These are phyloP conservation scores for Yamadazyma pseudoaaseri DNA, from an alignment of 1,139 yeast genomes.

Conservation along the genomic window DNA sequence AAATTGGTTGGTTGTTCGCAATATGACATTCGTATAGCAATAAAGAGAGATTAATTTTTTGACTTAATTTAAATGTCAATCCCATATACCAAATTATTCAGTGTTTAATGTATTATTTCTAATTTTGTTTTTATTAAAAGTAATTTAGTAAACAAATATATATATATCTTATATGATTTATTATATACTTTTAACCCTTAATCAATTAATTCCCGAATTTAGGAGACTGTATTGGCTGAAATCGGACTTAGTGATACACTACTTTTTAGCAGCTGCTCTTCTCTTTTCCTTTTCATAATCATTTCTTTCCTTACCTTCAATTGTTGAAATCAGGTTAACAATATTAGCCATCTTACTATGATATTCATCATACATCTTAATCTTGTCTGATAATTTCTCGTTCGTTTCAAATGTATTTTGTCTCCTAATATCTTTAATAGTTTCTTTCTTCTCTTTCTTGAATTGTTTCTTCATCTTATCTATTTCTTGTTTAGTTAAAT, in stretches of 20 bases:
- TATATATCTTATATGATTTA: background rate
- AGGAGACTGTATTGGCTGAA: too few species aligned
- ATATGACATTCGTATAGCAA: too few species aligned
- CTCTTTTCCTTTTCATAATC: conserved; percentile 85
- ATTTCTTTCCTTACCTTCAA: conserved; percentile 93
- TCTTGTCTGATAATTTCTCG: conserved; percentile 78
- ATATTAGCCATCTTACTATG: conserved; percentile 88
- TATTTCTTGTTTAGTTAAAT: conserved; percentile 77
- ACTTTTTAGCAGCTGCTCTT: conserved; percentile 38
- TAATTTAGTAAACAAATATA: conserved; percentile 2
- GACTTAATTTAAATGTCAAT: too few species aligned
- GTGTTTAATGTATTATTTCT: conserved; percentile 11
- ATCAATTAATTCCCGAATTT: too few species aligned
- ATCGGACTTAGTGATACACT: background rate
- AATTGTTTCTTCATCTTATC: conserved; percentile 78
- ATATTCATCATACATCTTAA: conserved; percentile 70
- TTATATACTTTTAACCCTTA: too few species aligned
- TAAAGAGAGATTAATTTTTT: too few species aligned
- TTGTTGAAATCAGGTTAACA: conserved; percentile 81
- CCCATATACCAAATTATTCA: conserved; percentile 4
- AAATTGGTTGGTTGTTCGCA: too few species aligned
- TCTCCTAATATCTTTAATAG: conserved; percentile 85
- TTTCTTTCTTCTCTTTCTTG: conserved; percentile 88
- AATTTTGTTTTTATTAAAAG: conserved; percentile 4
- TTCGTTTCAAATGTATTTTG: conserved; percentile 86